Percentiles rank a stretch among this genome's conserved stretches.
These are phyloP conservation scores for Penicillium fimorum DNA, from an alignment of 495 filamentous ascomycete species.

Conservation along the genomic window DNA sequence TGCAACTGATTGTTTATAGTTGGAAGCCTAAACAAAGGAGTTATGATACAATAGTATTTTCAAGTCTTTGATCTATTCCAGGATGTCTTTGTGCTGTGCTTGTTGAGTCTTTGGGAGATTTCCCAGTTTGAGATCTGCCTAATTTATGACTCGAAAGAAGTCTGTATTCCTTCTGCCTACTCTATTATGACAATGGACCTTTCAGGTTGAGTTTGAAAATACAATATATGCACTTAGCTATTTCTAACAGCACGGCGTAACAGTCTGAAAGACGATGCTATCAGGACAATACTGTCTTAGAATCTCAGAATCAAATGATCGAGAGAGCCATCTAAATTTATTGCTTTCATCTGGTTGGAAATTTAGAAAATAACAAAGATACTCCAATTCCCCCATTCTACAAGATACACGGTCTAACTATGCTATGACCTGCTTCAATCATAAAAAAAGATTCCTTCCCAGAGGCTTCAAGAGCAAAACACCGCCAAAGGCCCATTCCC, in stretches of 20 bases:
- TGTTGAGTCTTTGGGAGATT: not conserved
- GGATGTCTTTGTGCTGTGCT: not conserved
- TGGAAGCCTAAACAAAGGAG: not conserved
- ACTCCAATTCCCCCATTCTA: not conserved
- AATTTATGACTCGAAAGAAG: not conserved
- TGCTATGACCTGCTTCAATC: not conserved
- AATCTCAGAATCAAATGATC: not conserved
- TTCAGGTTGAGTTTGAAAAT: not conserved
- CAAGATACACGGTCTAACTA: not conserved
- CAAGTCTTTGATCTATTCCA: not conserved
- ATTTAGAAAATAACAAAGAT: no score
- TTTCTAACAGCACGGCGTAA: not conserved
- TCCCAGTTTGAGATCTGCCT: not conserved
- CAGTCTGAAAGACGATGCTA: not conserved
- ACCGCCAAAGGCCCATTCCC: not conserved
- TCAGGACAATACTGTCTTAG: not conserved
- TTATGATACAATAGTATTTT: not conserved
- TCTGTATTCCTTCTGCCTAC: not conserved
- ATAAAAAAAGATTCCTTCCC: not conserved
- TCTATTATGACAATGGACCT: not conserved
- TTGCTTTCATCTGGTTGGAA: not conserved
- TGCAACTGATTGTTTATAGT: not conserved
- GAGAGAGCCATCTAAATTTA: not conserved
- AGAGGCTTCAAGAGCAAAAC: not conserved
- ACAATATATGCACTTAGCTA: not conserved